phyloP scores from a whole-genome alignment of 768 basidiomycete genomes.

The Pluteus cervinus region DNA sequence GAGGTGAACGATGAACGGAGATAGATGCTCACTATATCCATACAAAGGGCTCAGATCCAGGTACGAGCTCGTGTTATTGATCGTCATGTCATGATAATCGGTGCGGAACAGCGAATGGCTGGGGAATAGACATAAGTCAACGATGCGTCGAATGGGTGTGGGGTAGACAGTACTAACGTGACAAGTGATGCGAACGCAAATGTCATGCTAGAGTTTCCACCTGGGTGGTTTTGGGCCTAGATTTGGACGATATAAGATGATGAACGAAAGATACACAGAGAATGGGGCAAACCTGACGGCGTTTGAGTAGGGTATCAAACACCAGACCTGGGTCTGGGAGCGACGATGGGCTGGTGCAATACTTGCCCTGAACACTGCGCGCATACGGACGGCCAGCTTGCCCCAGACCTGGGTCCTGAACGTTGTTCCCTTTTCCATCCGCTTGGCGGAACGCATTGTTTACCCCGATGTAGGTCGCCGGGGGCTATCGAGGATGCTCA shows the following conservation, averaged over 20 bases:
- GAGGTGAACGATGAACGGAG: not conserved
- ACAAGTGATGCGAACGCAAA: slow-evolving; percentile 50
- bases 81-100: slow-evolving; percentile 24
- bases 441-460: slow-evolving; percentile 27
- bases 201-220: slow-evolving; percentile 18
- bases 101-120: slow-evolving; percentile 46
- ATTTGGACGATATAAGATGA: slow-evolving; percentile 8
- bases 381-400: slow-evolving; percentile 38
- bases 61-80: slow-evolving; percentile 45
- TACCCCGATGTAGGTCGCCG: slow-evolving; percentile 18
- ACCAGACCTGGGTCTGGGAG: slow-evolving; percentile 40
- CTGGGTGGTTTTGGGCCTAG: slow-evolving; percentile 23
- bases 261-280: slow-evolving; percentile 17
- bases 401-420: slow-evolving; percentile 27
- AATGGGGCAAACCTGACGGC: slow-evolving; percentile 15
- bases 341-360: slow-evolving; percentile 15
- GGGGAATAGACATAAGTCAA: not conserved
- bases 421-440: slow-evolving; percentile 33
- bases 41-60: slow-evolving; percentile 48
- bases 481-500: slow-evolving; percentile 5
- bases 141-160: not conserved
- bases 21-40: slow-evolving; percentile 24
- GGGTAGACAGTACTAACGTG: slow-evolving; percentile 16
- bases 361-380: slow-evolving; percentile 29
- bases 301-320: slow-evolving; percentile 40